Percentiles rank a stretch among this genome's conserved stretches.
phyloP scores from a whole-genome alignment of 371 early-diverging fungal species.

The Basidiobolus meristosporus region DNA sequence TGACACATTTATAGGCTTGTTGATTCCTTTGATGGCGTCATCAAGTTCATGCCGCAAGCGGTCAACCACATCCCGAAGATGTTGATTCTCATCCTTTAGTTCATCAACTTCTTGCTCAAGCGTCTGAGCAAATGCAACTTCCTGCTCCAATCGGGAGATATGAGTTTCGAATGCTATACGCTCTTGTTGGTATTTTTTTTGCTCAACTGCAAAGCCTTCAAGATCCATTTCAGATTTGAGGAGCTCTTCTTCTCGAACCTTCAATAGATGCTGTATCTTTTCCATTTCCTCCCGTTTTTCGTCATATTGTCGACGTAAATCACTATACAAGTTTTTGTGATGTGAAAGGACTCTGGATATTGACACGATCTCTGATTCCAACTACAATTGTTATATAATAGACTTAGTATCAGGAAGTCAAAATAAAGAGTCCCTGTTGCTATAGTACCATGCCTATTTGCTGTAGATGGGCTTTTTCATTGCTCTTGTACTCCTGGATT shows the following conservation, averaged over 20 bases:
- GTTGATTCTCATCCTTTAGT: slow-evolving; percentile 22
- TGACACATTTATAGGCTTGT: too few species aligned
- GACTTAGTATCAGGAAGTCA: too few species aligned
- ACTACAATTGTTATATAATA: too few species aligned
- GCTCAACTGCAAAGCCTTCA: slow-evolving; percentile 5
- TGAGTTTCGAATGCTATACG: slow-evolving; percentile 15
- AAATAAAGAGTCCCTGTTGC: too few species aligned
- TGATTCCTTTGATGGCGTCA: slow-evolving; percentile 3
- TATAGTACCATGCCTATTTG: slow-evolving; percentile 23
- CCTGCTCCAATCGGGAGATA: slow-evolving; percentile 15
- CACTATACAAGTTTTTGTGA: slow-evolving; percentile 23
- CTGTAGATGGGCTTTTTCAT: slow-evolving; percentile 24
- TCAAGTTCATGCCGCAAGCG: slow-evolving; percentile 17
- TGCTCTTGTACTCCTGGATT: slow-evolving; percentile 23
- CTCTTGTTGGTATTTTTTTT: slow-evolving; percentile 7
- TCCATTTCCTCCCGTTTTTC: slow-evolving; percentile 31
- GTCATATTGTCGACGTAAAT: slow-evolving; percentile 18
- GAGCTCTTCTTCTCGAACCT: slow-evolving; percentile 18
- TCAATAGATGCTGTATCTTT: slow-evolving; percentile 17
- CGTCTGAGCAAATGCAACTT: slow-evolving; percentile 16
- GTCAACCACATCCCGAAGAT: slow-evolving; percentile 21
- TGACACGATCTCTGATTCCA: too few species aligned
- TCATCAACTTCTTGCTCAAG: slow-evolving; percentile 21
- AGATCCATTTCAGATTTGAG: slow-evolving; percentile 14
- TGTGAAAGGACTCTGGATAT: too few species aligned